These are phyloP conservation scores for Takashimella koratensis DNA, from an alignment of 1,284 basidiomycete genomes.

Conservation along the genomic window DNA sequence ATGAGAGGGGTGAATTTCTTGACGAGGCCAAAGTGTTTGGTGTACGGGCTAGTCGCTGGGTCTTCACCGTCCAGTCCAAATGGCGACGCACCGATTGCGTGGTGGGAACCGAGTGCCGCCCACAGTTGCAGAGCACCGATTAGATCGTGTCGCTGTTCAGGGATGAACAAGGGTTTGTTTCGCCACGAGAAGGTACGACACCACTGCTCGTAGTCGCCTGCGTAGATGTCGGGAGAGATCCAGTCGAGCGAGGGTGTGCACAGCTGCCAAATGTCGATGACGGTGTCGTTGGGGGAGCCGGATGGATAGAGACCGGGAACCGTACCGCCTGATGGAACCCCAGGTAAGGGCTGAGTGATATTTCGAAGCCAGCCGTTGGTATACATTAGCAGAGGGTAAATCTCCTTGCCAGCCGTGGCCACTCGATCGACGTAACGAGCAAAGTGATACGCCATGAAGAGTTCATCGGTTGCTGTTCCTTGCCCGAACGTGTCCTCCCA, in stretches of 20 bases:
- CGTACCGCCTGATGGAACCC: constrained; percentile 1
- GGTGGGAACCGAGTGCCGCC: constrained; percentile 10
- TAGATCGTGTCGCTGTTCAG: constrained; percentile 12
- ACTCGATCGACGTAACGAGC: constrained; percentile 8
- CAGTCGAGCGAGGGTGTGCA: constrained; percentile 6
- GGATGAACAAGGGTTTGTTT: constrained; percentile 12
- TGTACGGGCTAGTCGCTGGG: background rate
- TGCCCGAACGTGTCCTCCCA: constrained; percentile 8
- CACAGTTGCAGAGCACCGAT: constrained; percentile 11
- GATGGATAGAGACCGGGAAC: constrained; percentile 12
- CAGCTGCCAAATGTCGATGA: constrained; percentile 10
- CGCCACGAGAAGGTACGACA: constrained; percentile 7
- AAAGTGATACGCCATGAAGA: constrained; percentile 21
- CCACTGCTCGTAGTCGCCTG: constrained; percentile 6
- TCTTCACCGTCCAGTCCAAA: constrained; percentile 10
- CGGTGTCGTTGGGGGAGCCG: constrained; percentile 11
- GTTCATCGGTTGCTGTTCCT: constrained; percentile 8
- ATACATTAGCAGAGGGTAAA: constrained; percentile 11
- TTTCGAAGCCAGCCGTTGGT: constrained; percentile 12
- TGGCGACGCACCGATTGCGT: constrained; percentile 8
- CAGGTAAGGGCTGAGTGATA: background rate
- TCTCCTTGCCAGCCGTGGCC: constrained; percentile 8
- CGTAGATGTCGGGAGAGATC: constrained; percentile 8
- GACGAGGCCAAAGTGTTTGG: constrained; percentile 7
- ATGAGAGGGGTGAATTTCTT: constrained; percentile 1